Conservation (phyloP, 257 asterid species). For the Plantago ovata region DNA sequence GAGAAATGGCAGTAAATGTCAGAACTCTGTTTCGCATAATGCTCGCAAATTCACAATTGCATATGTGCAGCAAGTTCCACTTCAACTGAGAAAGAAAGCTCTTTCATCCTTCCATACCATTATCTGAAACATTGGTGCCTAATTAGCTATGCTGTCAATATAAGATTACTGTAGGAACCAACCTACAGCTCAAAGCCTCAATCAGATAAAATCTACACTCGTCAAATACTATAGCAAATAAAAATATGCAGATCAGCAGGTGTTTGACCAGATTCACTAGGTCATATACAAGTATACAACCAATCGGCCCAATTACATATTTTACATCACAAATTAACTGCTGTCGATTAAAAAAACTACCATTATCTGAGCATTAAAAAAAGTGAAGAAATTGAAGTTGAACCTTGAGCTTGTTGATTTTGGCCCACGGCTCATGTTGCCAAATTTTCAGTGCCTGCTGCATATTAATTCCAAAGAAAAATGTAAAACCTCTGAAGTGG, state of each 20-base stretch:
- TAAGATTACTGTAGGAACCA: too few species aligned
- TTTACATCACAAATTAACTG: not conserved
- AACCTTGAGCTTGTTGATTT: conserved; percentile 22
- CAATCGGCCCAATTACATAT: not conserved
- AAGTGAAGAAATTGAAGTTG: not conserved
- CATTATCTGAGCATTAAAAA: too few species aligned
- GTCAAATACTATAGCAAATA: too few species aligned
- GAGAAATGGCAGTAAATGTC: too few species aligned
- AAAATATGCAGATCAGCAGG: too few species aligned
- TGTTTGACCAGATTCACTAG: too few species aligned
- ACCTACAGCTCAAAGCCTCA: too few species aligned
- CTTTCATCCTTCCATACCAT: not conserved
- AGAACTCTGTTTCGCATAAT: too few species aligned
- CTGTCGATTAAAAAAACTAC: not conserved
- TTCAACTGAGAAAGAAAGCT: not conserved
- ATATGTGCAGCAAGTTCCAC: too few species aligned
- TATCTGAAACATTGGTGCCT: too few species aligned
- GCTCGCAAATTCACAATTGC: not conserved
- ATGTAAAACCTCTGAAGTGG: not conserved
- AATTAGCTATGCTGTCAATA: not conserved
- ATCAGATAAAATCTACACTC: too few species aligned
- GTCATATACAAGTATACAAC: not conserved
- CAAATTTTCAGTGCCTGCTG: conserved; percentile 31
- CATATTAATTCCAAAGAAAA: not conserved
- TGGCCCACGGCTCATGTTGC: conserved; percentile 33